Conservation (phyloP, 176 grass and related monocot species). For the Carex littledalei region DNA sequence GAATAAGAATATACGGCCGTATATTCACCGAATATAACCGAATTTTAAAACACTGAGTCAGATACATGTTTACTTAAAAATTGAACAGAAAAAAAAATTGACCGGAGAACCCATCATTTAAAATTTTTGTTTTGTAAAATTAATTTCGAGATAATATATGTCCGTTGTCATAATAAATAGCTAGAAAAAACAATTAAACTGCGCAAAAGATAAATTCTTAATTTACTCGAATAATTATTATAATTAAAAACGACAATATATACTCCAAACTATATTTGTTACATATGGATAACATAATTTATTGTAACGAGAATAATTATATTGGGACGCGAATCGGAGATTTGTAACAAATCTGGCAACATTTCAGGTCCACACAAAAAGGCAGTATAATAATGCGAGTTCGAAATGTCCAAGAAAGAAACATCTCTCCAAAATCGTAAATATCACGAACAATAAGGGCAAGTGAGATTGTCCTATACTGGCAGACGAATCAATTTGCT, state of each 20-base stretch:
- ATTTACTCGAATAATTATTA: neutral
- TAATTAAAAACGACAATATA: neutral
- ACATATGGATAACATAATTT: neutral
- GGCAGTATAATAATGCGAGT: constrained; percentile 8
- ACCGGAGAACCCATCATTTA: too few relatives aligned
- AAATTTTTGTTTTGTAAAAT: too few relatives aligned
- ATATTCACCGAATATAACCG: too few relatives aligned
- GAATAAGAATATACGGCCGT: too few relatives aligned
- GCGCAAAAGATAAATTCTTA: neutral
- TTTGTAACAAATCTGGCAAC: neutral
- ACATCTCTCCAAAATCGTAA: neutral
- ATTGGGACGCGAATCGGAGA: neutral
- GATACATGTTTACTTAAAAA: too few relatives aligned
- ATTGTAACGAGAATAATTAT: neutral
- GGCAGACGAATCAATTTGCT: constrained; percentile 21
- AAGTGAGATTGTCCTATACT: neutral
- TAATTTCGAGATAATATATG: too few relatives aligned
- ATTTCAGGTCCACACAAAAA: neutral
- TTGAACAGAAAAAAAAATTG: too few relatives aligned
- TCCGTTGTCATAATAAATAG: too few relatives aligned
- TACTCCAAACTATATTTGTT: neutral
- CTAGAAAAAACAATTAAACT: neutral
- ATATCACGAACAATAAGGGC: neutral
- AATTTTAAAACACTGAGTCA: too few relatives aligned
- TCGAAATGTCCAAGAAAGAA: constrained; percentile 26